Evolutionary conservation across 345 rosid genomes (phyloP), one percentile per base, ranked within the genome.

Genomic region (Syzygium jambos): DNA sequence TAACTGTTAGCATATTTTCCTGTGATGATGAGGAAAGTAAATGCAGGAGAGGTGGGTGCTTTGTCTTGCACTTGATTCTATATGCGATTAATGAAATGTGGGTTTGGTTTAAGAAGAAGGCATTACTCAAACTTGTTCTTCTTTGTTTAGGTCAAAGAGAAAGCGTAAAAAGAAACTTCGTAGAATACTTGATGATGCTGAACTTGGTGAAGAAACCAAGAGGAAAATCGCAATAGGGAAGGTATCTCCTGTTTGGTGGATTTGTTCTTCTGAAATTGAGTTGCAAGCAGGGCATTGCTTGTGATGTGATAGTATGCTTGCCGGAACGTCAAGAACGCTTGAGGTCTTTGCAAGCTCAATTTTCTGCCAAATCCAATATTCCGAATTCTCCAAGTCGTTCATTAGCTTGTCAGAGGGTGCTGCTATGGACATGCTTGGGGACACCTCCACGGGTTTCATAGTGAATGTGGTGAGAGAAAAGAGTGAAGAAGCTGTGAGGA

Each of bases 211-310:
- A 90, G 98, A 96, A 86, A 98, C 99, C 25, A 95, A 95, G 92
- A 94, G 96, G 85, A 98, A 98, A 95, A 98, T 96, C 88, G 99
- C 99, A 86, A 95, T 98, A 51, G 99, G 96, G 92, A 96, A 98
- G 97, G 99, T 96, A 88, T 34, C 85, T 86, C 85, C 86, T 65
- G 46, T 65, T 86, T 61, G 38, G 87, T 73, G 86, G 52, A 63
- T 85, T 86, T 61, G 53, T 84, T 89, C 51, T 16, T 78, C 86
- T 16, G 22, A 85, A 87, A 85, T 68, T 88, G 86, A 68, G 59
- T 85, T 53, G 65, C 87, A 43, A 29, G 59, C 57, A 52, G 78
- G 86, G 61, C 86, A 85, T 86, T 91, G 88, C 87, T 83, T 86
- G 52, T 88, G 87, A 78, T 63, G 56, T 59, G 27, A 89, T 59